These are phyloP conservation scores for Trypanosoma lewisi DNA, from an alignment of 208 protist genomes.

Conservation along the genomic window DNA sequence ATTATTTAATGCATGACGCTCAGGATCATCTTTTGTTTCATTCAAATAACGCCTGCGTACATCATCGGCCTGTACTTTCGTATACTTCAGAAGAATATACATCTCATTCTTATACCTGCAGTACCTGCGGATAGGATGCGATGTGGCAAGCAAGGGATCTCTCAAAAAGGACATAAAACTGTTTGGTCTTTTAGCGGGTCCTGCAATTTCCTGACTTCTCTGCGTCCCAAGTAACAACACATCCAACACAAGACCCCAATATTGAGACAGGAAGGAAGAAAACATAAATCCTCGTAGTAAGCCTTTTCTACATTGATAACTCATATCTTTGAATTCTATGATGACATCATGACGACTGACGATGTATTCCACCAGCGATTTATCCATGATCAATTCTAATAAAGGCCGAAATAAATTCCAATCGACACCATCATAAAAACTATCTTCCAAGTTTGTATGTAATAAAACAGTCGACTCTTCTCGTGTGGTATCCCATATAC, in stretches of 20 bases:
- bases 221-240: conserved; percentile 98
- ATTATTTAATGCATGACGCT: conserved; percentile 93
- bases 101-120: conserved; percentile 97
- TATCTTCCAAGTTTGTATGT: conserved; percentile 96
- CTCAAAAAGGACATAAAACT: conserved; percentile 97
- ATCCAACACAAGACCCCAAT: conserved; percentile 99
- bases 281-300: conserved; percentile 99
- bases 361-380: conserved; percentile 99
- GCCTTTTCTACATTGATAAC: conserved; percentile 98
- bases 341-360: conserved; percentile 99
- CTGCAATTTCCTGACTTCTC: conserved; percentile 98
- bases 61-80: conserved; percentile 97
- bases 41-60: conserved; percentile 99
- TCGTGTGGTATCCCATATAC: conserved; percentile 97
- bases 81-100: conserved; percentile 98
- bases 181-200: conserved; percentile 96
- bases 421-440: conserved; percentile 99
- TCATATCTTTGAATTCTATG: conserved; percentile 99
- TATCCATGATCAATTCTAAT: conserved; percentile 99
- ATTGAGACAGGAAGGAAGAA: conserved; percentile 99
- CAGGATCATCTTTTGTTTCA: conserved; percentile 98
- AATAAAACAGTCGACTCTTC: conserved; percentile 98
- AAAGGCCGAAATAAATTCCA: conserved; percentile 99
- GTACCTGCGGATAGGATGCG: conserved; percentile 99
- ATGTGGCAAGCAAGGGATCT: conserved; percentile 93